Evolutionary conservation across 2,329 filamentous ascomycete species (phyloP), one percentile per base, ranked within the genome.

Genomic region (Sporothrix brasiliensis): DNA sequence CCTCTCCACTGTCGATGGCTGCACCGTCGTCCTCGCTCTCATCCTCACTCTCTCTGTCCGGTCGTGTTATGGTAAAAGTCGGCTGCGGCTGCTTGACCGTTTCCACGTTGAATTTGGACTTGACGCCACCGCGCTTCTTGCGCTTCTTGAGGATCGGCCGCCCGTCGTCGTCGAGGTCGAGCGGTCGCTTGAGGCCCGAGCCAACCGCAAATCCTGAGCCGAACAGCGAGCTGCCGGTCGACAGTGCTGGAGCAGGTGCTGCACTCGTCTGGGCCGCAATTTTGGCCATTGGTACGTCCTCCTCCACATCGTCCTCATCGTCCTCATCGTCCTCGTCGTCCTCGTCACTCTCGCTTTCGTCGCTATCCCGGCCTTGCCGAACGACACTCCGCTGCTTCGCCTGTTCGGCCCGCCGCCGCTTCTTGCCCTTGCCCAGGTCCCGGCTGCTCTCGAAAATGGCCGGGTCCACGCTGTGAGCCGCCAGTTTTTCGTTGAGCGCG

Each of bases 141-240:
- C 93, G 87, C 78, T 93, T 95, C 77, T 91, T 90, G 67, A 98
- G 88, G 2, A 97, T 83, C 0, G 94, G 95, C 69, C 88, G 88
- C 7, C 94, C 93, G 71, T 90, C 88, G 1, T 92, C 89, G 73
- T 92, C 93, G 11, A 93, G 75, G 58, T 97, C 92, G 13, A 99
- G 83, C 1, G 94, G 93, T 54, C 94, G 87, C 79, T 98, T 98
- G 71, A 99, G 80, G 7, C 95, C 95, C 72, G 89, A 90, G 24
- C 95, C 95, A 68, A 88, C 81, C 14, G 76, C 60, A 2, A 47
- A 24, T 14, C 21, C 14, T 0, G 34, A 13, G 3, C 69, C 60
- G 69, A 73, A 72, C 2, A 73, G 21, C 4, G 71, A 73, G 67
- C 50, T 66, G 14, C 50, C 56, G 3, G 52, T 16, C 21, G 41